Evolutionary conservation across 345 rosid species (phyloP), one percentile per base, ranked within the genome.

Genomic region (Aethionema arabicum): DNA sequence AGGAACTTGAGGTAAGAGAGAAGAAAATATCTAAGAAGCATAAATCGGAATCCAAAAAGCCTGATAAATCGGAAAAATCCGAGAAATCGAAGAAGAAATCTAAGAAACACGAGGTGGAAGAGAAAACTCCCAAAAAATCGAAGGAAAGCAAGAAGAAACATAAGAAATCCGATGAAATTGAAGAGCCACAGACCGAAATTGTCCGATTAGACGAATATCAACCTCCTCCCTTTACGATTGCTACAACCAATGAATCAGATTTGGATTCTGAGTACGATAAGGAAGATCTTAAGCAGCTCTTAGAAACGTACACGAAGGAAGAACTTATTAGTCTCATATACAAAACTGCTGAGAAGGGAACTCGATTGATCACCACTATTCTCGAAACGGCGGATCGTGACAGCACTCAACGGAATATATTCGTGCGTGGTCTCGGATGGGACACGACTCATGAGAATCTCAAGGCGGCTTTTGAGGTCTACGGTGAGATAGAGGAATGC

Each of bases 281-380:
- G 15, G 70, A 60, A 42, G 72, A 65, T 4, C 65, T 81, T 12
- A 53, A 62, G 4, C 15, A 56, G 31, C 61, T 81, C 3, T 76
- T 82, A 11, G 76, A 82, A 36, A 66, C 78, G 30, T 82, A 72
- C 74, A 27, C 83, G 4, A 78, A 79, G 48, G 83, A 81, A n/a
- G 81, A 80, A 30, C 82, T 85, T 9, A 48, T 79, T 12, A 65
- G 42, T 55, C 76, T 79, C 54, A 65, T 82, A 10, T 56, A 72
- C 70, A 31, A 38, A 33, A 66, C 72, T 4, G 75, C 78, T 2
- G 62, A 57, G 49, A 63, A 59, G 3, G 56, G 65, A 27, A 63
- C 80, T 4, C 16, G 54, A 7, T 6, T 77, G 31, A 56, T 67
- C 56, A 27, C 74, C 6, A 59, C 73, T 4, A 68, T 79, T 21